Conservation (phyloP, 768 basidiomycete species). For the Mrakia blollopis region DNA sequence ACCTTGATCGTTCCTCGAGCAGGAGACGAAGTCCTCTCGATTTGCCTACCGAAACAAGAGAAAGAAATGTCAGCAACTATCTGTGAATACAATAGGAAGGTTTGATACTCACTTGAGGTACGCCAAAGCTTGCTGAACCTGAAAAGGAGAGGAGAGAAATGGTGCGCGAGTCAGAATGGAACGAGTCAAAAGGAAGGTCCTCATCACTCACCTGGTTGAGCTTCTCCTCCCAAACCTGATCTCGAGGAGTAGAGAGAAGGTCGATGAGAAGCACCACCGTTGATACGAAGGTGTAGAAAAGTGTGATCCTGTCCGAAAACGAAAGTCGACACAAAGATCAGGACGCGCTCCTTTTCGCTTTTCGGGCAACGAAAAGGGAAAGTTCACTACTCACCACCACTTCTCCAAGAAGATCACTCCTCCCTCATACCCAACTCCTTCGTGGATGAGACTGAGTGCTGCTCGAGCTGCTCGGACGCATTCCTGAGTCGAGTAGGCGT, state of each 20-base stretch:
- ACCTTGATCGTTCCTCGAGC: slow-evolving; percentile 43
- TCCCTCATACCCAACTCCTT: slow-evolving; percentile 22
- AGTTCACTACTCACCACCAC: slow-evolving; percentile 40
- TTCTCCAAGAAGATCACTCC: slow-evolving; percentile 42
- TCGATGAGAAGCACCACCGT: slow-evolving; percentile 27
- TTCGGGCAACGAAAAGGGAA: not conserved
- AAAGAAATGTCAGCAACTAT: not conserved
- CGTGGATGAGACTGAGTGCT: slow-evolving; percentile 42
- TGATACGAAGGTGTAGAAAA: slow-evolving; percentile 28
- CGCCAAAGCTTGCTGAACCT: slow-evolving; percentile 11
- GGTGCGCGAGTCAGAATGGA: not conserved
- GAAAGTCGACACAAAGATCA: not conserved
- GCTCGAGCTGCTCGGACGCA: slow-evolving; percentile 46
- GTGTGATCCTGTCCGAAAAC: slow-evolving; percentile 8
- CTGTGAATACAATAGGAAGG: not conserved
- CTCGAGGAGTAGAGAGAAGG: slow-evolving; percentile 22
- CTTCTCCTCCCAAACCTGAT: slow-evolving; percentile 24
- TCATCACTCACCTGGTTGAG: slow-evolving; percentile 1
- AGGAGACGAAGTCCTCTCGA: slow-evolving; percentile 42
- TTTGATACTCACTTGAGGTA: not conserved
- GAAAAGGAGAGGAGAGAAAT: not conserved
- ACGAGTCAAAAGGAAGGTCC: not conserved
- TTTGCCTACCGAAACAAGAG: slow-evolving; percentile 33
- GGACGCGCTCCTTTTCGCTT: not conserved
- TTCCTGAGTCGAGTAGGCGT: slow-evolving; percentile 45